Conservation (phyloP, 345 rosid species). For the Linum trigynum region DNA sequence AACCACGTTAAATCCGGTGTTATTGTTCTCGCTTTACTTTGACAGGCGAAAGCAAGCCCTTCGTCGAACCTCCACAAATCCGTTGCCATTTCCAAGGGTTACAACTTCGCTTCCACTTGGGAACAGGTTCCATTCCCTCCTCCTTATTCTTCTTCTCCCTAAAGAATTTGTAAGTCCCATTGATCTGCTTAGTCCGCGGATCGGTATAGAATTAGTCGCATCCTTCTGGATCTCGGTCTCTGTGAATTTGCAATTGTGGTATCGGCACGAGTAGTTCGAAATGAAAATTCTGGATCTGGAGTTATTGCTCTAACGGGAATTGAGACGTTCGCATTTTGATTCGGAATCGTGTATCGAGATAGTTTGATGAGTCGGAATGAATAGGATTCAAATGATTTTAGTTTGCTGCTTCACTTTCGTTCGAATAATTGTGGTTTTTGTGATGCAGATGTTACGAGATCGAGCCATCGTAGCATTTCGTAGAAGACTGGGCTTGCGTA, state of each 20-base stretch:
- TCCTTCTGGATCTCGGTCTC: not conserved
- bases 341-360: not conserved
- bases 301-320: not conserved
- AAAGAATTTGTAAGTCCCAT: not conserved
- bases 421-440: constrained; percentile 1
- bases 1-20: no score
- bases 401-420: constrained; percentile 9
- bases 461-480: no score
- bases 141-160: not conserved
- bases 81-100: constrained; percentile 81
- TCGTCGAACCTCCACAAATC: constrained; percentile 47
- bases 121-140: constrained; percentile 63
- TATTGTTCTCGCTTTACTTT: no score
- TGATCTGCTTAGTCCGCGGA: not conserved
- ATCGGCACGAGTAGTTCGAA: not conserved
- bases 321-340: not conserved
- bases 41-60: constrained; percentile 37
- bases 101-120: constrained; percentile 94
- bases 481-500: no score
- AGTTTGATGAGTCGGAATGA: not conserved
- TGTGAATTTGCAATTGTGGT: not conserved
- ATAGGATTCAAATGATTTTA: not conserved
- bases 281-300: not conserved
- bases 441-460: no score
- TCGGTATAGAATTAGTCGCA: not conserved